Base-by-base conservation (phyloP, 208 protist genomes). In the Phytomonas sp. region DNA sequence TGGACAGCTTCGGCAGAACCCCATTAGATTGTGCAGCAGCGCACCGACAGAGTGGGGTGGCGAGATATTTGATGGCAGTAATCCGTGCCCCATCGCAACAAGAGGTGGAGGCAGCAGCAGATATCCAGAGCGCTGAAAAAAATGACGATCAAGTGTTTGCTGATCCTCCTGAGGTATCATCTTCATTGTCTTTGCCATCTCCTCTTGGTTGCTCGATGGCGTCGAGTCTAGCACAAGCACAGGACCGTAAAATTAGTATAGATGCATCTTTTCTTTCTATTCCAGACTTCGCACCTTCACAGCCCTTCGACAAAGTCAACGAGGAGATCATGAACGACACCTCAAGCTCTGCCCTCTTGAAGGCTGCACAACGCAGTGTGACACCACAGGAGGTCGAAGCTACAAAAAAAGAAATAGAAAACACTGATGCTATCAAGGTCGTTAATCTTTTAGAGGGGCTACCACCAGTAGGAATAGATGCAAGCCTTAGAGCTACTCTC, bases 11-110 rank as follows among this genome's bases (percentile, higher is more conserved):
- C 40, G 91, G 91, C n/a, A 81, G 87, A 36, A 94, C 91, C 1
- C 83, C 91, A 34, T 84, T 94, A 31, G 88, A 94, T 74, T 91
- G 82, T 71, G 91, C 91, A 4, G 91, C 87, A 23, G 82, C 78
- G 0, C 92, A 95, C 66, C 86, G 91, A 12, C 91, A 95, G 66
- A 82, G 86, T 60, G 76, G 82, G 64, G 82, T 93, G 10, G 86
- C 74, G 30, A 81, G 84, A 30, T 87, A 85, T 63, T 73, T 95
- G 31, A 73, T 93, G 23, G 75, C 72, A 12, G 75, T 82, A 11
- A 90, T 89, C 33, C 80, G 60, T 64, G 60, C 60, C 26, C 31
- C 60, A 26, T 37, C 26, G 32, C 60, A 64, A 23, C 60, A 30
- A 26, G 60, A 34, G 56, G n/a, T 30, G 62, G 67, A 67, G 31